Conservation (phyloP, 768 basidiomycete genomes). For the Auriscalpium microsporum region DNA sequence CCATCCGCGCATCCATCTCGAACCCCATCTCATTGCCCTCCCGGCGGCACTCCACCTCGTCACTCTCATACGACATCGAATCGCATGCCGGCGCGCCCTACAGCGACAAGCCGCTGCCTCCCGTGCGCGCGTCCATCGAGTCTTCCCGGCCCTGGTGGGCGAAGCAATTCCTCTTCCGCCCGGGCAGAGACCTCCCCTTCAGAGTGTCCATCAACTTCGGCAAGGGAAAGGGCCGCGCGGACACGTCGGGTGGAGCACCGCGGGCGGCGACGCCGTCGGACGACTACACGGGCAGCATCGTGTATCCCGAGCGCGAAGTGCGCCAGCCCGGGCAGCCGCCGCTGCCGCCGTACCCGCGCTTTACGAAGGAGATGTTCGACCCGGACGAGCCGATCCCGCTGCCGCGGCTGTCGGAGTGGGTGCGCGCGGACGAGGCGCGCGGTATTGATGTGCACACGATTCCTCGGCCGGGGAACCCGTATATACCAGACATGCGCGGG, state of each 20-base stretch:
- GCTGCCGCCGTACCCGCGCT: neutral
- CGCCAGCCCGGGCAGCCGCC: neutral
- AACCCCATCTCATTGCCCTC: neutral
- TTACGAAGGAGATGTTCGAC: neutral
- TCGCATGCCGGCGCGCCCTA: neutral
- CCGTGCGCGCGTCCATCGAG: neutral
- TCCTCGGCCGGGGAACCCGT: neutral
- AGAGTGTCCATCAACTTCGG: neutral
- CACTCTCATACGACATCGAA: neutral
- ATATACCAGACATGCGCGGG: no score
- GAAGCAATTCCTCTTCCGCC: neutral
- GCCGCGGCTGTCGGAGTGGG: conserved; percentile 1
- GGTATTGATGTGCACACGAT: neutral
- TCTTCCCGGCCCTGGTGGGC: conserved; percentile 2
- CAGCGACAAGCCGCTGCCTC: neutral
- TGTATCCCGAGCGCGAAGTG: neutral
- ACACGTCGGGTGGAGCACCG: neutral
- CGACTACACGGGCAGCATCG: neutral
- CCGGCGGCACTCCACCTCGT: neutral
- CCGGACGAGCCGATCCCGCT: conserved; percentile 4
- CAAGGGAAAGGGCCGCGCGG: neutral
- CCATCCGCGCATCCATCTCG: conserved; percentile 8
- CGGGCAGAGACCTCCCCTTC: conserved; percentile 1
- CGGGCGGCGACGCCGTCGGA: no score
- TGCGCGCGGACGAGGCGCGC: conserved; percentile 1